Evolutionary conservation across 2,329 filamentous ascomycete species (phyloP), one percentile per base, ranked within the genome.

Genomic region (Corynespora cassiicola): DNA sequence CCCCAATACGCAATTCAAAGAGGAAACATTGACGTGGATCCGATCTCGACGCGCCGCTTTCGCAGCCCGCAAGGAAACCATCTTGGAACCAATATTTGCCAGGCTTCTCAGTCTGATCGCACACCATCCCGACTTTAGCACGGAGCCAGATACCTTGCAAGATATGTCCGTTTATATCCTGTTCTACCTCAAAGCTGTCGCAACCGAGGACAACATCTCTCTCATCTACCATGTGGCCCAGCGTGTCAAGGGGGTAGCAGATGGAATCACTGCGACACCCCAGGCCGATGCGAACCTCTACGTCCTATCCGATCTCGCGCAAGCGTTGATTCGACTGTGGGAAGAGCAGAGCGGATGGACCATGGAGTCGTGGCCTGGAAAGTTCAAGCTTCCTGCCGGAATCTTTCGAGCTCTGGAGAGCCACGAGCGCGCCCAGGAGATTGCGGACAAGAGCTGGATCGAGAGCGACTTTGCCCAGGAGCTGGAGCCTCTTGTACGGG

Each of bases 191-290:
- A 84, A 80, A 46, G 83, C 85, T 23, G 84, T 96, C 12, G 89
- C 89, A 7, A 92, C 85, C 1, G 88, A 95, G 65, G 82, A 88
- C 28, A 99, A 96, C 56, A 77, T 97, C 11, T 87, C 88, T 0
- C 75, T 96, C 45, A 90, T 99, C 25, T 94, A 88, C 74, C 90
- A 94, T 66, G 88, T 96, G 46, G 90, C 90, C 9, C 91, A 97
- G 69, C 84, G 90, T 7, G 86, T 96, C 37, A 99, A 99, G 75
- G 88, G 92, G 67, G 88, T 91, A 7, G 80, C 82, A 26, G 94
- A 99, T 65, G 87, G 82, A 9, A 82, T 97, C 44, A 79, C 82
- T 0, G 73, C 78, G 1, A 76, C 79, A 2, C 48, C 40, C 10
- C 33, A 63, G 28, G 57, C 56, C 15, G 88, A 86, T 54, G 83